phyloP scores from a whole-genome alignment of 1,139 yeast species.

The Suhomyces guaymorum region DNA sequence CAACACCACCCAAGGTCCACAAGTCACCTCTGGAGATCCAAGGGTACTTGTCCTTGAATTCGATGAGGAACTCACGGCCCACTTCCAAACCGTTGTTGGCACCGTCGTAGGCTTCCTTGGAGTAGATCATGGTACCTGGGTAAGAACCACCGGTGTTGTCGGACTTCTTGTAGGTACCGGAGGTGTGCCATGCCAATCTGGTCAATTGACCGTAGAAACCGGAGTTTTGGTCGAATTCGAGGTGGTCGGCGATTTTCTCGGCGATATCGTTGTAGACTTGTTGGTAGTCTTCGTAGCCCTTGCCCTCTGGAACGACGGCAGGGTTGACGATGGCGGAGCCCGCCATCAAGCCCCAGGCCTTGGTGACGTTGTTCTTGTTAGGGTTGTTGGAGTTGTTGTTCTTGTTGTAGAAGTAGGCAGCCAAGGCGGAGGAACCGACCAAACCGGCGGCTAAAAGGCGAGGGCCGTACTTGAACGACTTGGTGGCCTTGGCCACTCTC shows the following conservation, averaged over 20 bases:
- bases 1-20: constrained; percentile 85
- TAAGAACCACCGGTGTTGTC: constrained; percentile 73
- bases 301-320: constrained; percentile 25
- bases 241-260: constrained; percentile 67
- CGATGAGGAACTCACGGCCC: constrained; percentile 65
- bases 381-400: constrained; percentile 12
- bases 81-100: constrained; percentile 73
- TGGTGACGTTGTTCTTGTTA: constrained; percentile 4
- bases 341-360: constrained; percentile 17
- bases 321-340: constrained; percentile 23
- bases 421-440: constrained; percentile 27
- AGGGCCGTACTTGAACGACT: constrained; percentile 7
- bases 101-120: constrained; percentile 65
- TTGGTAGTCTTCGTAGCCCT: constrained; percentile 62
- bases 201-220: constrained; percentile 66
- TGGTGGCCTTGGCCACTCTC: constrained; percentile 6
- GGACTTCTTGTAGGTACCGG: constrained; percentile 66
- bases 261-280: constrained; percentile 81
- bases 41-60: constrained; percentile 62
- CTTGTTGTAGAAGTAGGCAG: constrained; percentile 19
- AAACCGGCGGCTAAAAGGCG: constrained; percentile 20
- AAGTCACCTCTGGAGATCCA: constrained; percentile 87
- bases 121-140: constrained; percentile 79
- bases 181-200: constrained; percentile 75
- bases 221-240: constrained; percentile 70